Conservation (phyloP, 345 rosid genomes). For the Brassica juncea region DNA sequence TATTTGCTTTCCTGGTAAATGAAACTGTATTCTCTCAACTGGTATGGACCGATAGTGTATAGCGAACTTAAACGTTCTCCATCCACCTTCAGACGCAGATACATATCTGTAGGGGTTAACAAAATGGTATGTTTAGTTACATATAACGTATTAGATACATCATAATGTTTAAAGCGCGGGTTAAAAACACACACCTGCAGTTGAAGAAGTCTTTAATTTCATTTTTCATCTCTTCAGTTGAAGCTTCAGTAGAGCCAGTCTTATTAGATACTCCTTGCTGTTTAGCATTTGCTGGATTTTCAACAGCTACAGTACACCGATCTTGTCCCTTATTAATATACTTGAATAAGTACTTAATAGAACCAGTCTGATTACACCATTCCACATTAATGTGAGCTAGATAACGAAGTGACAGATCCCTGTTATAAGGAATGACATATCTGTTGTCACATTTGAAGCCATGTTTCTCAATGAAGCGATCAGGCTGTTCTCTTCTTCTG, state of each 20-base stretch:
- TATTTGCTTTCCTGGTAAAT: background rate
- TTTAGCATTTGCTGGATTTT: background rate
- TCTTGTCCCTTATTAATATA: background rate
- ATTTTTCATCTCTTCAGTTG: background rate
- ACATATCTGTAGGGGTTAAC: background rate
- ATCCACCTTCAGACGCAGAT: background rate
- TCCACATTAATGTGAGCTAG: no score
- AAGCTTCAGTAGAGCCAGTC: background rate
- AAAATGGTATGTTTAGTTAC: no score
- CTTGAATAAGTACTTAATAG: no score
- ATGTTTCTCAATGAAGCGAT: no score
- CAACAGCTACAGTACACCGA: background rate
- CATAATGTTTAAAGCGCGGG: no score
- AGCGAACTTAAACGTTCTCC: background rate
- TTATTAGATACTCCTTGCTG: no score
- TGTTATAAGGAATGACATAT: no score
- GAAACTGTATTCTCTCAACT: background rate
- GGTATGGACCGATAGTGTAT: background rate
- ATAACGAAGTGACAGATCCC: no score
- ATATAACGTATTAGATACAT: no score
- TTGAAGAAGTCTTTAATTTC: background rate
- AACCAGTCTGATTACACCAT: no score
- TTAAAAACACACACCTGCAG: background rate
- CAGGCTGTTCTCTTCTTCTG: no score
- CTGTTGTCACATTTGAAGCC: no score